A percentile compares a stretch with the other conserved stretches of the same genome.
Evolutionary conservation across 139 green algal species (phyloP).

Genomic region (Prasinococcaceae sp.): DNA sequence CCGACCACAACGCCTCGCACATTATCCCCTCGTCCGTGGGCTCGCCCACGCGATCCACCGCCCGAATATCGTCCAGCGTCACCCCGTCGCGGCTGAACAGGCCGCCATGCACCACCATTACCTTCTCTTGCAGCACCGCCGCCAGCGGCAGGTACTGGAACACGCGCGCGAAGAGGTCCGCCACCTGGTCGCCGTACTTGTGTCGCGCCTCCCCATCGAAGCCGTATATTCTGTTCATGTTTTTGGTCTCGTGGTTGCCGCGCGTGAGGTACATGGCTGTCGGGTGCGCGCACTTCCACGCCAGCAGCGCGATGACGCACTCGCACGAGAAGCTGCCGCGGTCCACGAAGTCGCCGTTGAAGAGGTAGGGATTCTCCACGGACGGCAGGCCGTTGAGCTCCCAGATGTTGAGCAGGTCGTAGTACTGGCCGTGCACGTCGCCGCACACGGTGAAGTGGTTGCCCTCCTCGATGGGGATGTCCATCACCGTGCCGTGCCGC

Average conservation of each 20-base stretch:
- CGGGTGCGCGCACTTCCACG: slow-evolving; percentile 67
- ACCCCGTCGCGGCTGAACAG: slow-evolving; percentile 74
- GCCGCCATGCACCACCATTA: slow-evolving; percentile 87
- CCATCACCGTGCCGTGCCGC: slow-evolving; percentile 51
- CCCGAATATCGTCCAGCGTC: slow-evolving; percentile 70
- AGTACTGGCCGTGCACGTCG: slow-evolving; percentile 73
- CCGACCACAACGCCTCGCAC: slow-evolving; percentile 92
- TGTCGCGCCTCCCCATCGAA: slow-evolving; percentile 84
- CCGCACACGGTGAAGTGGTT: slow-evolving; percentile 73
- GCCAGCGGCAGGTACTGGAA: slow-evolving; percentile 61
- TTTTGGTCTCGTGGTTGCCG: slow-evolving; percentile 87
- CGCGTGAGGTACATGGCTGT: slow-evolving; percentile 45
- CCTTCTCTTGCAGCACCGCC: slow-evolving; percentile 58
- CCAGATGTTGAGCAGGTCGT: slow-evolving; percentile 92
- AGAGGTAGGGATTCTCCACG: slow-evolving; percentile 86
- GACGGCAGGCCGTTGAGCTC: slow-evolving; percentile 77
- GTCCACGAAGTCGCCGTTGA: slow-evolving; percentile 99
- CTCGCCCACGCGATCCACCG: slow-evolving; percentile 69
- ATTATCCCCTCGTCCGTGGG: slow-evolving; percentile 88
- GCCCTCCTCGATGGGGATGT: slow-evolving; percentile 40
- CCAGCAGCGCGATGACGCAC: slow-evolving; percentile 87
- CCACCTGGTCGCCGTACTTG: slow-evolving; percentile 52
- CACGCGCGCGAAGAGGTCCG: slow-evolving; percentile 67
- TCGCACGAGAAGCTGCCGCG: slow-evolving; percentile 81
- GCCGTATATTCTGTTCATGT: slow-evolving; percentile 96